phyloP scores from a whole-genome alignment of 2,329 filamentous ascomycete genomes.

The Lecanicillium sp. region DNA sequence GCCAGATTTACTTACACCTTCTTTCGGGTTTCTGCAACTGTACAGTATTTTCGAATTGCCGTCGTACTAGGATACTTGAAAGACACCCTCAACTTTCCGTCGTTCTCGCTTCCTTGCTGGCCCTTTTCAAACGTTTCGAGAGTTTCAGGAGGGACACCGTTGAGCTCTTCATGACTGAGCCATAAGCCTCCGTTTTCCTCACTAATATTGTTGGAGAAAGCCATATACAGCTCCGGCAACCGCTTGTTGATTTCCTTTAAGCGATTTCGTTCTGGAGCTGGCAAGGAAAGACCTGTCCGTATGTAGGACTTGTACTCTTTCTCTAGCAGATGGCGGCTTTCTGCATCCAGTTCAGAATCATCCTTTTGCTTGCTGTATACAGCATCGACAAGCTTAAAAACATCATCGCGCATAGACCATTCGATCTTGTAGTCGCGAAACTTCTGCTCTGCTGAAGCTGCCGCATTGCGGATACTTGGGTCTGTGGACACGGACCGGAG shows the following conservation, averaged over 20 bases:
- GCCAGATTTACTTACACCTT: neutral
- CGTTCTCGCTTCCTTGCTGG: conserved; percentile 43
- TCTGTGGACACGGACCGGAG: conserved; percentile 65
- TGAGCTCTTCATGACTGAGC: conserved; percentile 59
- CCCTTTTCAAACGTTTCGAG: conserved; percentile 55
- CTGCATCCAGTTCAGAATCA: conserved; percentile 46
- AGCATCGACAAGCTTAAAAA: conserved; percentile 52
- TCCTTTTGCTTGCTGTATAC: conserved; percentile 32
- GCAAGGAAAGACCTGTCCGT: conserved; percentile 58
- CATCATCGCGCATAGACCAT: conserved; percentile 64
- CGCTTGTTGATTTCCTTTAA: conserved; percentile 76
- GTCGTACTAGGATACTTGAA: conserved; percentile 71
- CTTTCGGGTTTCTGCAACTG: conserved; percentile 2
- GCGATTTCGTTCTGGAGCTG: conserved; percentile 54
- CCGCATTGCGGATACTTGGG: conserved; percentile 57
- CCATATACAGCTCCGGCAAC: conserved; percentile 58
- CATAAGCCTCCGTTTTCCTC: conserved; percentile 68
- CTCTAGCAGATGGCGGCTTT: conserved; percentile 58
- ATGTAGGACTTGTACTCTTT: conserved; percentile 66
- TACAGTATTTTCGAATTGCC: conserved; percentile 52
- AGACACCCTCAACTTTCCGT: conserved; percentile 57
- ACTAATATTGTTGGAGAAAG: conserved; percentile 66
- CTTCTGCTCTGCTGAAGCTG: conserved; percentile 60
- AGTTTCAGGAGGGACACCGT: conserved; percentile 61
- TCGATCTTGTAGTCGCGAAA: conserved; percentile 67